Conservation (phyloP, 768 basidiomycete species). For the Hygrocybe coccinea region DNA sequence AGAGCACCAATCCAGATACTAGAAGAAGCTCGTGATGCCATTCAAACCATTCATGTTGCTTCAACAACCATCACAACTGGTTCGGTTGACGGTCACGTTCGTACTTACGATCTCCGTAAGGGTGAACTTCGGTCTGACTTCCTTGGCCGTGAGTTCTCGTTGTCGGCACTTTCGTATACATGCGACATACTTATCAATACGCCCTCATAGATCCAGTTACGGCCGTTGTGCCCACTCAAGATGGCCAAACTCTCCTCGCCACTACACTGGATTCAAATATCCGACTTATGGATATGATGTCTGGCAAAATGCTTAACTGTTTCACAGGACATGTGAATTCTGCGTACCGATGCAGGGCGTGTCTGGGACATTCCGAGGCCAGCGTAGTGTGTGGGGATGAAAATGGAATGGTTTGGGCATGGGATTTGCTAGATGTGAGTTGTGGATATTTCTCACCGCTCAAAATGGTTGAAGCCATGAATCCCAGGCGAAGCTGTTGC, state of each 20-base stretch:
- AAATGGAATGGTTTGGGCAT: constrained; percentile 81
- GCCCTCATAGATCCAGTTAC: constrained; percentile 71
- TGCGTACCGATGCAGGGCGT: constrained; percentile 74
- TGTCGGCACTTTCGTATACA: not conserved
- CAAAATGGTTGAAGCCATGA: no score
- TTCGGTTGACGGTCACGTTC: constrained; percentile 86
- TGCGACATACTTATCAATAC: constrained; percentile 5
- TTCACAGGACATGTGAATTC: constrained; percentile 74
- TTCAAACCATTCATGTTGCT: constrained; percentile 72
- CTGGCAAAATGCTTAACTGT: constrained; percentile 80
- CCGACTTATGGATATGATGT: constrained; percentile 77
- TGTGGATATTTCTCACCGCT: no score
- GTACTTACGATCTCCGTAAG: constrained; percentile 92
- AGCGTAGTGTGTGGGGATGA: constrained; percentile 86
- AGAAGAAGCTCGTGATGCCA: constrained; percentile 82
- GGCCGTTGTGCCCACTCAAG: constrained; percentile 73
- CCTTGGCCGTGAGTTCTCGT: constrained; percentile 68
- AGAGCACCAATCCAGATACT: constrained; percentile 87
- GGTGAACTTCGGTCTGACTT: constrained; percentile 87
- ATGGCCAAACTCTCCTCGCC: constrained; percentile 75
- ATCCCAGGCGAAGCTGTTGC: constrained; percentile 67
- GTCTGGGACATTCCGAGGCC: constrained; percentile 81
- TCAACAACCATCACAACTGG: constrained; percentile 68
- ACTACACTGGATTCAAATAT: constrained; percentile 80
- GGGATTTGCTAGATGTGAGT: constrained; percentile 85